These are phyloP conservation scores for Pseudogymnoascus sp. DNA, from an alignment of 2,329 filamentous ascomycete genomes.

Conservation along the genomic window DNA sequence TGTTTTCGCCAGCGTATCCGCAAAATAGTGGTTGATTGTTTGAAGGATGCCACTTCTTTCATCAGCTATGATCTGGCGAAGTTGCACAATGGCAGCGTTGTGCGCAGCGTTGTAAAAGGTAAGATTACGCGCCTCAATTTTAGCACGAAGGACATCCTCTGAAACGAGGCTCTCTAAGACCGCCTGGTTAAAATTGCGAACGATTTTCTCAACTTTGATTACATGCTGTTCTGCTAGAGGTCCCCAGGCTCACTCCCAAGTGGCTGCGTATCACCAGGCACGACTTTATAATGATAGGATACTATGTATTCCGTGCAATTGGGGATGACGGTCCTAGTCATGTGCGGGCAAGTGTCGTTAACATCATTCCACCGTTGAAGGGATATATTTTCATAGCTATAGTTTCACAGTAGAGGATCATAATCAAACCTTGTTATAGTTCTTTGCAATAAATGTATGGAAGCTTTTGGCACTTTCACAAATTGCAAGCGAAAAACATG, in stretches of 20 bases:
- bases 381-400: neutral
- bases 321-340: neutral
- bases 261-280: too few relatives aligned
- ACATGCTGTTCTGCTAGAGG: neutral
- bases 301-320: neutral
- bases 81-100: neutral
- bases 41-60: neutral
- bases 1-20: neutral
- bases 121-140: neutral
- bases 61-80: neutral
- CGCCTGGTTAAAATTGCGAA: constrained; percentile 3
- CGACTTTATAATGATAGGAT: too few relatives aligned
- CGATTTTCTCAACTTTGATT: neutral
- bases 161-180: neutral
- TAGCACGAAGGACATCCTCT: neutral
- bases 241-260: neutral
- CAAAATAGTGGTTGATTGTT: constrained; percentile 11
- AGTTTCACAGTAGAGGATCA: neutral
- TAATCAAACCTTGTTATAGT: neutral
- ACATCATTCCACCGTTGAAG: neutral
- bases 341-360: neutral
- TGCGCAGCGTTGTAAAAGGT: neutral
- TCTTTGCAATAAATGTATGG: neutral
- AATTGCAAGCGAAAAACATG: neutral
- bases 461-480: neutral